Base-by-base conservation (phyloP, 768 basidiomycete genomes). In the Termitomyces sp. region DNA sequence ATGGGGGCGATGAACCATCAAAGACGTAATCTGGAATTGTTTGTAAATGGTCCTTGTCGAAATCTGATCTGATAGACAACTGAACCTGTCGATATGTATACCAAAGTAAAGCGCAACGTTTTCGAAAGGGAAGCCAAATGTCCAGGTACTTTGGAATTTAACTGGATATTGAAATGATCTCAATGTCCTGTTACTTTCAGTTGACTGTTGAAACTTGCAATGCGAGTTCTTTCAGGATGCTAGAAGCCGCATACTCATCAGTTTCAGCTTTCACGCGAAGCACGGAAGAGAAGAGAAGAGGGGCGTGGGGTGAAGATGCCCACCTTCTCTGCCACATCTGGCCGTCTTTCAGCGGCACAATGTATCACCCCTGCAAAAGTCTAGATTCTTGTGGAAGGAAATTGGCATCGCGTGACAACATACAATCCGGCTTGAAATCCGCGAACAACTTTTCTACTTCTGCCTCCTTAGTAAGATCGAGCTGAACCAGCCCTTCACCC, bases 301-400 rank as follows among this genome's bases (percentile, higher is more conserved):
- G 26, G 26, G 10, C 16, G 12, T 24, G 53, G 53, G 40, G 13
- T 80, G 51, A 61, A 52, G n/a, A 32, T 7, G 6, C 52, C 26
- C 28, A 90, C 94, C 75, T 88, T 89, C 70, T 96, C 92, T 56
- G 93, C 94, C 13, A 92, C 90, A 67, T 98, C 94, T 5, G 95
- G 94, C 45, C 94, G 77, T 60, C 96, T 75, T 73, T 98, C 95
- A 2, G 96, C 96, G 14, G 96, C 96, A 66, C 94, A 97, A 67
- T 98, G 96, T 16, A 98, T 85, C 40, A 98, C 84, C 85, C 88
- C 87, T 89, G 66, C 10, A 32, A 62, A 65, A 18, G 42, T 43
- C 43, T 6, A 43, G 32, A 16, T 8, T 51, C 24, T 56, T 32
- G 22, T 10, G 45, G 20, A 56, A 26, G 13, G 46, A 40, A 43